Conservation (phyloP, 192 early-diverging fungal genomes). For the Coemansia sp. region DNA sequence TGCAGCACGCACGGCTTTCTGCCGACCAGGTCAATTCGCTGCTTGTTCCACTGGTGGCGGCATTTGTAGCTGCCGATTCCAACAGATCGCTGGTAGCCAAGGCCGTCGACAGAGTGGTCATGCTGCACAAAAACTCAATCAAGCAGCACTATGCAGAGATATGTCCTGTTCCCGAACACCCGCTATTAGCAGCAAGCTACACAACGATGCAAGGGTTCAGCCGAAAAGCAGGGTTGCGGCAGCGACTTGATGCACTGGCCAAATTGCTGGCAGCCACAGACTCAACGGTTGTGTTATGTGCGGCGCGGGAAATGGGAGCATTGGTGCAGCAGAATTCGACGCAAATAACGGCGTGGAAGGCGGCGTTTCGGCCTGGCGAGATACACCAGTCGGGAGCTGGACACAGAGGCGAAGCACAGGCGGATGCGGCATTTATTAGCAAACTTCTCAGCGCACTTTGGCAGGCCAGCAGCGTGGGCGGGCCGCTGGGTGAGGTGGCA, state of each 20-base stretch:
- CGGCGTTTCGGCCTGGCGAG: constrained; percentile 14
- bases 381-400: background rate
- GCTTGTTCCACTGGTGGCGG: constrained; percentile 38
- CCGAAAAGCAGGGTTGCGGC: constrained; percentile 8
- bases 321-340: constrained; percentile 24
- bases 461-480: constrained; percentile 22
- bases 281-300: constrained; percentile 37
- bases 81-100: constrained; percentile 15
- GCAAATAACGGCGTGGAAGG: constrained; percentile 38
- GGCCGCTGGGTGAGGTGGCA: constrained; percentile 33
- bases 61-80: constrained; percentile 19
- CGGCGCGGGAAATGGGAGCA: constrained; percentile 30
- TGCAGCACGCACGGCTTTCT: constrained; percentile 18
- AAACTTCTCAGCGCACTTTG: constrained; percentile 17
- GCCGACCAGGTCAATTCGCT: constrained; percentile 49
- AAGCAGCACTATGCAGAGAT: constrained; percentile 15
- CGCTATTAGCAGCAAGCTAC: constrained; percentile 31
- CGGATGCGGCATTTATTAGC: constrained; percentile 11
- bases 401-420: background rate
- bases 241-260: constrained; percentile 17
- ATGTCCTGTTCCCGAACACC: constrained; percentile 51
- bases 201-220: constrained; percentile 13
- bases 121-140: constrained; percentile 18
- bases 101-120: constrained; percentile 26
- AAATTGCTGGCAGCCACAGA: constrained; percentile 41